Evolutionary conservation across 306 rosid species (phyloP).

Genomic region (Castanea mollissima): DNA sequence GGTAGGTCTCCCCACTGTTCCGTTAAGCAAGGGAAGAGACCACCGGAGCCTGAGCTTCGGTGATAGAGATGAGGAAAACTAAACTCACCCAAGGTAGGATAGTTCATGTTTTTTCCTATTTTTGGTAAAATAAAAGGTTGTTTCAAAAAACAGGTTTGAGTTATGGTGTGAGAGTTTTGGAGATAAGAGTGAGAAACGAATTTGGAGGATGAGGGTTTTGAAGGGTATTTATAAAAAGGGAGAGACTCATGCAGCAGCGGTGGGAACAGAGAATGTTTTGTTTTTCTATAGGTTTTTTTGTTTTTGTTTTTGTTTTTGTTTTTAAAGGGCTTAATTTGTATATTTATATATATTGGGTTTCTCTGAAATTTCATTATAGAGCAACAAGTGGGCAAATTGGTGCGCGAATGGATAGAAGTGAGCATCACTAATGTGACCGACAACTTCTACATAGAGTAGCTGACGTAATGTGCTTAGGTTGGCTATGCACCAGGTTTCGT

Average conservation of each 20-base stretch:
- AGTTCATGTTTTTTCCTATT: background rate
- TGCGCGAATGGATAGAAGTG: no score
- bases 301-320: no score
- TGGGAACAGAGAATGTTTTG: background rate
- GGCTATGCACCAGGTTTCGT: no score
- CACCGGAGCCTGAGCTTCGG: background rate
- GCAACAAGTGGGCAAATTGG: no score
- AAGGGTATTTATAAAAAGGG: background rate
- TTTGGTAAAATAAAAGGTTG: background rate
- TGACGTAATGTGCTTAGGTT: no score
- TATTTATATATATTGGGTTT: no score
- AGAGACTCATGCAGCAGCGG: no score
- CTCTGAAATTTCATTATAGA: no score
- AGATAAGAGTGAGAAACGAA: background rate
- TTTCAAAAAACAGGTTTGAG: background rate
- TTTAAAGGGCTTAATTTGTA: no score
- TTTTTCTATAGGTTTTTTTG: no score
- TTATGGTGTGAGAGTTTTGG: background rate
- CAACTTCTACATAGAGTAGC: no score
- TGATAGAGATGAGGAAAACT: background rate
- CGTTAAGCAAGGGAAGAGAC: constrained; percentile 12
- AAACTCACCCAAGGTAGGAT: constrained; percentile 12
- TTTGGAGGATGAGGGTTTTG: background rate
- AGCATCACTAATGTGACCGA: no score
- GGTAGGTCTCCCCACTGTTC: constrained; percentile 55